Conservation (phyloP, 306 rosid genomes). For the Acacia melanoxylon region DNA sequence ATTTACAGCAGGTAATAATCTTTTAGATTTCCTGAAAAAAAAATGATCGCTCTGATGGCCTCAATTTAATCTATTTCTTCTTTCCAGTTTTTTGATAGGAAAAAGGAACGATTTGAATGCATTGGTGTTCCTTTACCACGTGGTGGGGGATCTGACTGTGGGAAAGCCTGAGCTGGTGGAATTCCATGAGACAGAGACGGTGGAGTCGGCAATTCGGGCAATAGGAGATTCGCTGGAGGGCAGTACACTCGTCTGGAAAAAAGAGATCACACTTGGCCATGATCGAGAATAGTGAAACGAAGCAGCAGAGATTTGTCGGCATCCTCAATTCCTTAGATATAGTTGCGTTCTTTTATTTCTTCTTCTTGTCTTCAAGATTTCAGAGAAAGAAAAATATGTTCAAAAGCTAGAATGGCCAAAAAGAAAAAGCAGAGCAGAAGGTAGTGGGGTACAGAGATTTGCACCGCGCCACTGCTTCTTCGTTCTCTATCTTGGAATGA, state of each 20-base stretch:
- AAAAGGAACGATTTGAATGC: constrained; percentile 49
- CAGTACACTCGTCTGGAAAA: constrained; percentile 82
- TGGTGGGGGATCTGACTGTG: constrained; percentile 95
- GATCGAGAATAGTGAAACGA: constrained; percentile 74
- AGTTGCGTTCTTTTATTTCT: constrained; percentile 24
- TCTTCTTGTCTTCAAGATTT: constrained; percentile 25
- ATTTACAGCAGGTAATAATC: not conserved
- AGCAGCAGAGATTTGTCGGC: constrained; percentile 91
- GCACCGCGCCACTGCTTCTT: no score
- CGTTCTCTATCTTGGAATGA: no score
- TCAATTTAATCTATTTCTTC: not conserved
- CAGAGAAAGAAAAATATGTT: constrained; percentile 7
- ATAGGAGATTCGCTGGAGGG: constrained; percentile 88
- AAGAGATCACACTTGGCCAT: constrained; percentile 53
- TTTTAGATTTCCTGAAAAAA: not conserved
- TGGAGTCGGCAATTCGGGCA: constrained; percentile 76
- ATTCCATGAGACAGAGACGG: constrained; percentile 75
- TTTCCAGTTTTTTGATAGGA: not conserved
- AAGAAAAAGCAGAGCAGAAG: not conserved
- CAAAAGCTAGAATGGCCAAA: constrained; percentile 15
- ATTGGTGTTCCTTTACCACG: constrained; percentile 90
- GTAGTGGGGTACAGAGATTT: constrained; percentile 3
- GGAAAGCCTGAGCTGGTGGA: constrained; percentile 97
- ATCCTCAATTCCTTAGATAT: constrained; percentile 85
- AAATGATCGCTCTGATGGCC: not conserved